Evolutionary conservation across 2,329 filamentous ascomycete genomes (phyloP), one percentile per base, ranked within the genome.

Genomic region (Fusarium lateritium): DNA sequence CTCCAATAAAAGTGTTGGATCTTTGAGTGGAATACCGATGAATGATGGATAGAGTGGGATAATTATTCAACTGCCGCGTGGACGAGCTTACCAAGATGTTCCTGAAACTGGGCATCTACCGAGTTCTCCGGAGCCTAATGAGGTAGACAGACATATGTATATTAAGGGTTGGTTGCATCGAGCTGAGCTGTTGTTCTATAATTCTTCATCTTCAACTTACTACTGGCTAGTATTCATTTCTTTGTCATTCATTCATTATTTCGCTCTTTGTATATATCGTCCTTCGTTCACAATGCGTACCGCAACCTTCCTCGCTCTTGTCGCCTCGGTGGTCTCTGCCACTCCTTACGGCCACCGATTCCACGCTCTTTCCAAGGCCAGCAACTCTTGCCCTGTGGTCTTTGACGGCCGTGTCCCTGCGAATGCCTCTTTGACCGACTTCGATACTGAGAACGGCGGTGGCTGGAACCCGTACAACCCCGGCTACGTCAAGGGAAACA

Each of bases 401-500:
- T 85, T 85, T 55, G 84, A 86, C 52, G 84, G 83, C 22, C 81
- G 84, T 17, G 72, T 86, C 2, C 79, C 83, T 3, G 65, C 73
- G 8, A 77, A 75, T 38, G 79, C 81, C 34, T 76, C 75, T 7
- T 67, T 78, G 14, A 75, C 78, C 49, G 75, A 79, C 9, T 85
- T 86, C 56, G 83, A 85, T 69, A 72, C 70, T 7, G 75, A 76
- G 49, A 81, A 78, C 34, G 76, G 79, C 60, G 70, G 71, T 31
- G 71, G 62, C 17, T 73, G 68, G 68, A 73, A 73, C 60, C 77
- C 85, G 28, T 89, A 83, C 78, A 85, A 83, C 78, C 80, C 86
- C 0, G 77, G 76, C 59, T 86, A 81, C 70, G 84, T 88, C 54
- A 83, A 87, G 70, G 86, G 86, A 45, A 79, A 84, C 81, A 82